phyloP scores from a whole-genome alignment of 208 protist species.

The Trichomonas gallinae region DNA sequence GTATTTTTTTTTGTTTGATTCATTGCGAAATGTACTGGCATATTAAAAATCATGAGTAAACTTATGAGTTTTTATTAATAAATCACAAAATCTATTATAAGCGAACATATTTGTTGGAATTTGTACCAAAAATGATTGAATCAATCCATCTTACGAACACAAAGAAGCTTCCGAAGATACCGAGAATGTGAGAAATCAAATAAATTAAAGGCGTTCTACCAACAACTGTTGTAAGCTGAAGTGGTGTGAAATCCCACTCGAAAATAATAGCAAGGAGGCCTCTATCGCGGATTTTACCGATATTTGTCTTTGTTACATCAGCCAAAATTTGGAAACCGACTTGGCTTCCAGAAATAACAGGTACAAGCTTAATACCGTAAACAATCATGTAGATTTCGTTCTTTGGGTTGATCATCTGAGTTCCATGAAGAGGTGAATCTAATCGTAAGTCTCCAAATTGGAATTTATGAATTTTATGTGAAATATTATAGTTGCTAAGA shows the following conservation, averaged over 20 bases:
- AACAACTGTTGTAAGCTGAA: neutral
- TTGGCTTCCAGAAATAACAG: neutral
- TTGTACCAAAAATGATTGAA: neutral
- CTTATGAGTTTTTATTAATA: neutral
- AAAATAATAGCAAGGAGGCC: neutral
- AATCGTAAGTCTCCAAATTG: neutral
- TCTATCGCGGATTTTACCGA: neutral
- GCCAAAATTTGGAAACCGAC: neutral
- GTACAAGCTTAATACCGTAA: neutral
- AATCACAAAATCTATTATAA: neutral
- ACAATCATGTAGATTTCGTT: neutral
- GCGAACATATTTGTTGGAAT: neutral
- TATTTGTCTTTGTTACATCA: neutral
- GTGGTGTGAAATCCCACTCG: slow-evolving; percentile 4
- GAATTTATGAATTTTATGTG: neutral
- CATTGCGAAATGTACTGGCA: too few species aligned
- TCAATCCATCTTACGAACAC: neutral
- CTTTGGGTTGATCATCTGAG: neutral
- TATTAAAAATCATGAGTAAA: too few species aligned
- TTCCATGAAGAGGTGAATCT: neutral
- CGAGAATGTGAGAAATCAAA: neutral
- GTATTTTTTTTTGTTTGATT: too few species aligned
- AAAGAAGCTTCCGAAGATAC: neutral
- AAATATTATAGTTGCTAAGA: neutral
- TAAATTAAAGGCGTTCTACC: neutral